A percentile compares a stretch with the other conserved stretches of the same genome.
phyloP scores from a whole-genome alignment of 441 rosid genomes.

The Francoa sonchifolia region DNA sequence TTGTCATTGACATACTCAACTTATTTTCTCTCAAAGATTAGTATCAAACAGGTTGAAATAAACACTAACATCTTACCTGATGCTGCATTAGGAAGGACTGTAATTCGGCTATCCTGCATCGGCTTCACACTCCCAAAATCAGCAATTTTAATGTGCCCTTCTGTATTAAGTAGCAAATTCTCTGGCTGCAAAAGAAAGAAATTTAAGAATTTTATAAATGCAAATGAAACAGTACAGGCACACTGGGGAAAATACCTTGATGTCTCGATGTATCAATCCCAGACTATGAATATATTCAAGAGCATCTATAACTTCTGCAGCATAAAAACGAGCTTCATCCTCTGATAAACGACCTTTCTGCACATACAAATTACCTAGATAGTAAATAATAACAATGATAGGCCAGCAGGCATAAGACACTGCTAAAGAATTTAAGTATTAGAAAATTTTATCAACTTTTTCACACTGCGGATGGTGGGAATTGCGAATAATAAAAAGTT shows the following conservation, averaged over 20 bases:
- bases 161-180: conserved; percentile 71
- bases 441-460: too few relatives aligned
- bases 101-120: conserved; percentile 85
- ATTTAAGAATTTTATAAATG: conserved; percentile 11
- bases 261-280: conserved; percentile 93
- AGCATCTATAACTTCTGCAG: conserved; percentile 92
- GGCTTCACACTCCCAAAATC: conserved; percentile 99
- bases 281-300: conserved; percentile 92
- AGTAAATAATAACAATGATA: conserved; percentile 3
- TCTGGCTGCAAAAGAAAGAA: conserved; percentile 99
- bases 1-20: too few relatives aligned
- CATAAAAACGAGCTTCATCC: conserved; percentile 88
- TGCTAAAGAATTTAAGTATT: too few relatives aligned
- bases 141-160: conserved; percentile 92
- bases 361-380: conserved; percentile 13
- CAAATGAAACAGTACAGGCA: conserved; percentile 4
- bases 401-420: neutral
- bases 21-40: too few relatives aligned
- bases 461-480: too few relatives aligned
- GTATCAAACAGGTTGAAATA: too few relatives aligned
- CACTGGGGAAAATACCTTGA: conserved; percentile 43
- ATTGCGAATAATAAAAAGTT: too few relatives aligned
- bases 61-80: conserved; percentile 75
- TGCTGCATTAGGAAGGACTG: conserved; percentile 91
- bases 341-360: conserved; percentile 79